Conservation (phyloP, 2,329 filamentous ascomycete genomes). For the Venturia nashicola region DNA sequence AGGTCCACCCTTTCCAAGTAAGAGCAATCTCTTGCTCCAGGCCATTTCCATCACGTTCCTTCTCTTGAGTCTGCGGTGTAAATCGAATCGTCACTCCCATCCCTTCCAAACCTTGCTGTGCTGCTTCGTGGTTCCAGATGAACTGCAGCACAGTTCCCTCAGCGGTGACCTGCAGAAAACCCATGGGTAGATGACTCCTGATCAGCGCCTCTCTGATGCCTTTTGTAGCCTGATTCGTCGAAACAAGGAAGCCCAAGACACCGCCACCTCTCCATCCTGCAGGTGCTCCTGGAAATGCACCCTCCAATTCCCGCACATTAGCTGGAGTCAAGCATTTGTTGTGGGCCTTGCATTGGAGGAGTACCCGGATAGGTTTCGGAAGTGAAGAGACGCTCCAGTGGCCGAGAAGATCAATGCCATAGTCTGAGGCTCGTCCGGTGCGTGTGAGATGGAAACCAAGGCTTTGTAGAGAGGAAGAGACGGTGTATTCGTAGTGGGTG, state of each 20-base stretch:
- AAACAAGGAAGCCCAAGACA: constrained; percentile 56
- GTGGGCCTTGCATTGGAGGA: constrained; percentile 60
- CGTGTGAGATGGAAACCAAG: constrained; percentile 55
- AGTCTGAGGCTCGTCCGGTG: constrained; percentile 54
- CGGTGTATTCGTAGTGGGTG: constrained; percentile 66
- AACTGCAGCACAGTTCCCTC: constrained; percentile 53
- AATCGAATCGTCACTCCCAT: constrained; percentile 24
- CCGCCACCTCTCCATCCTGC: constrained; percentile 55
- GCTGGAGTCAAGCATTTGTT: constrained; percentile 40
- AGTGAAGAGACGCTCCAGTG: constrained; percentile 47
- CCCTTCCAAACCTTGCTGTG: constrained; percentile 49
- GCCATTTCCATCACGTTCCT: neutral
- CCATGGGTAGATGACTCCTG: constrained; percentile 57
- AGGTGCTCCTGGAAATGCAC: constrained; percentile 63
- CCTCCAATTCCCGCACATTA: constrained; percentile 64
- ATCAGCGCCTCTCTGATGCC: constrained; percentile 64
- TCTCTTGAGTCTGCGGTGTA: neutral
- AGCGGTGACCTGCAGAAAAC: constrained; percentile 50
- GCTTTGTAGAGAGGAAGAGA: constrained; percentile 40
- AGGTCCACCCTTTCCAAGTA: constrained; percentile 8
- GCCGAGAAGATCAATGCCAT: constrained; percentile 63
- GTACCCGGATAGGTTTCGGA: constrained; percentile 22
- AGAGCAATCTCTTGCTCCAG: constrained; percentile 4
- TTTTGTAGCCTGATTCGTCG: constrained; percentile 58
- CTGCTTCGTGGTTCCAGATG: constrained; percentile 58